Base-by-base conservation (phyloP, 169 alveolate species). In the Cryptosporidium baileyi region DNA sequence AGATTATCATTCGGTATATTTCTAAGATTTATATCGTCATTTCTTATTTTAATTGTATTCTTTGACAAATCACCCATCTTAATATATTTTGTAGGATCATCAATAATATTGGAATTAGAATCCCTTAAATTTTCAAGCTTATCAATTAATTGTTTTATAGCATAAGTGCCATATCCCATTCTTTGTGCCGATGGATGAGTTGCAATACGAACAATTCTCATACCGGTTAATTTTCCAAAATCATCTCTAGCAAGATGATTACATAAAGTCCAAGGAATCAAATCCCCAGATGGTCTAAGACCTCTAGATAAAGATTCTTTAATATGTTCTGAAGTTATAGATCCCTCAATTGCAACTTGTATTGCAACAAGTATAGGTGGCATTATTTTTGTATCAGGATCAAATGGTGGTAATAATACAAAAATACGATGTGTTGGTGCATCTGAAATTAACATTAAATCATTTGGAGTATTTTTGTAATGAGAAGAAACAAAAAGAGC, bases 401-500 rank as follows among this genome's bases (percentile, higher is more conserved):
- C 94, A n/a, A 94, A 67, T 57, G 96, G 95, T 32, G 95, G 95
- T 17, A 96, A 91, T 34, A 97, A 93, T 3, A 97, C 99, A 88
- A 98, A 96, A 47, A 98, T 89, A 80, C 93, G 95, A 89, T 98
- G 99, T 17, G 99, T 98, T 2, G 99, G 99, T 3, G 99, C 99
- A 88, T 98, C 99, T n/a, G 98, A 93, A 79, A 98, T 89, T 80
- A 98, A 94, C 89, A 96, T 94, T 28, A 98, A 92, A 89, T 98
- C 99, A 89, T 98, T 98, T 28, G 99, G 99, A 13, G 99, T 91
- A 93, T 98, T 98, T 89, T 97, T 97, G 91, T 98, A 98, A 92
- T 98, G 99, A 26, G 99, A 95, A 47, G 99, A 95, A 13, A 98
- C 98, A 82, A 98, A 97, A 44, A 97, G 93, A 1, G 97, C 90